Percentiles rank a stretch among this genome's conserved stretches.
Evolutionary conservation across 495 filamentous ascomycete species (phyloP).

Genomic region (Cenococcum geophilum): DNA sequence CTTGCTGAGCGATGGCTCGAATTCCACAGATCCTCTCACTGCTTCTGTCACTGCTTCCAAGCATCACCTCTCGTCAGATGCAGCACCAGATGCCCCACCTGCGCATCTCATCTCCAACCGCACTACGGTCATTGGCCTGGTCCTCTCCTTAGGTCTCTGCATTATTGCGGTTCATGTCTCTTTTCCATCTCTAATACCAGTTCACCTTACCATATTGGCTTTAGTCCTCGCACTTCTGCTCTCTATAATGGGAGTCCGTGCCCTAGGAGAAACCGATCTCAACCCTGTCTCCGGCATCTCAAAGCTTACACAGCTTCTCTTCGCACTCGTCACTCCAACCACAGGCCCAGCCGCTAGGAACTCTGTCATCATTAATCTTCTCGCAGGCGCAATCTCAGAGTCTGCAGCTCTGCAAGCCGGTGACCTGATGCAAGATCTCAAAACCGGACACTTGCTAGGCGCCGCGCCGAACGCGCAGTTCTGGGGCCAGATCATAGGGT

Average conservation of each 20-base stretch:
- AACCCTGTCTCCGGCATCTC: slow-evolving; percentile 96
- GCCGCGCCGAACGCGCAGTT: slow-evolving; percentile 93
- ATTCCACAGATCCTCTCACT: slow-evolving; percentile 12
- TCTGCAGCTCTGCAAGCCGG: slow-evolving; percentile 91
- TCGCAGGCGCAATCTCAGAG: slow-evolving; percentile 85
- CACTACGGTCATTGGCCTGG: slow-evolving; percentile 66
- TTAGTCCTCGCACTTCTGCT: slow-evolving; percentile 83
- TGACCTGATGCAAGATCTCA: slow-evolving; percentile 97
- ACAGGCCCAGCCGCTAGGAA: slow-evolving; percentile 56
- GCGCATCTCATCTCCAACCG: slow-evolving; percentile 72
- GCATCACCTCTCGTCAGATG: slow-evolving; percentile 19
- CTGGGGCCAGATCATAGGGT: slow-evolving; percentile 90
- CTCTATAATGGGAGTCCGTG: slow-evolving; percentile 91
- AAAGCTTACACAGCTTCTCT: slow-evolving; percentile 93
- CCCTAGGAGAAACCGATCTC: slow-evolving; percentile 90
- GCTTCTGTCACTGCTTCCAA: slow-evolving; percentile 13
- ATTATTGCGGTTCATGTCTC: slow-evolving; percentile 70
- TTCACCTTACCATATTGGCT: slow-evolving; percentile 70
- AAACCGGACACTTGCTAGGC: slow-evolving; percentile 89
- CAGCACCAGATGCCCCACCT: slow-evolving; percentile 63
- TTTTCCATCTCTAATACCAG: slow-evolving; percentile 60
- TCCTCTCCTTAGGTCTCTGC: slow-evolving; percentile 71
- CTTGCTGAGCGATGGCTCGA: slow-evolving; percentile 21
- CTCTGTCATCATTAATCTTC: slow-evolving; percentile 83
- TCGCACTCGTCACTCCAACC: slow-evolving; percentile 74